Evolutionary conservation across 2,329 filamentous ascomycete genomes (phyloP).

Genomic region (Pseudogymnoascus sp.): DNA sequence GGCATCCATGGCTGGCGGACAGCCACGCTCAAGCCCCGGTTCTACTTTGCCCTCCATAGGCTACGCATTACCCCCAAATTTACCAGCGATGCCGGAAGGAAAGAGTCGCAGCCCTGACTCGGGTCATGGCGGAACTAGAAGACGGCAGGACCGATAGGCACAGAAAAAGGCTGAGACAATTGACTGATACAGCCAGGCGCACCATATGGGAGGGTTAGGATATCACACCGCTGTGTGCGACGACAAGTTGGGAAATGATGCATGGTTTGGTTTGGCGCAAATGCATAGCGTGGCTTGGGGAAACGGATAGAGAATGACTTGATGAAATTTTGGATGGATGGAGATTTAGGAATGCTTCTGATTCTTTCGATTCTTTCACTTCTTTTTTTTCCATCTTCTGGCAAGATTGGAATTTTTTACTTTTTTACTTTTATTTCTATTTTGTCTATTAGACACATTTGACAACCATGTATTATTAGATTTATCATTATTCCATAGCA

Average conservation of each 20-base stretch:
- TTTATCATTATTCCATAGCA: slow-evolving; percentile 6
- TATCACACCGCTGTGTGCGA: not conserved
- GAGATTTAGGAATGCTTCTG: not conserved
- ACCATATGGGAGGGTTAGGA: not conserved
- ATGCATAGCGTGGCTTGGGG: not conserved
- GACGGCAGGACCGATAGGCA: slow-evolving; percentile 1
- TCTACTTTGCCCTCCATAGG: slow-evolving; percentile 29
- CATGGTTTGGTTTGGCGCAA: not conserved
- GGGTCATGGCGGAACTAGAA: not conserved
- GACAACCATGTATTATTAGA: slow-evolving; percentile 5
- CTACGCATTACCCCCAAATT: slow-evolving; percentile 9
- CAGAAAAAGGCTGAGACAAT: not conserved
- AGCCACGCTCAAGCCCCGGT: slow-evolving; percentile 33
- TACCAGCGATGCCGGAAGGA: not conserved
- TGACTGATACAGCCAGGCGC: not conserved
- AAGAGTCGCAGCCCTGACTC: slow-evolving; percentile 1
- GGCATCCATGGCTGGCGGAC: slow-evolving; percentile 20
- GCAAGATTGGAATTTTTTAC: slow-evolving; percentile 14
- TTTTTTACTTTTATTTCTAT: slow-evolving; percentile 13
- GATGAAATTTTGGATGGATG: not conserved
- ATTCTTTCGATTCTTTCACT: not conserved
- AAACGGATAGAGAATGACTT: slow-evolving; percentile 1
- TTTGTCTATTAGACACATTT: slow-evolving; percentile 17
- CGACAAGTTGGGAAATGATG: not conserved
- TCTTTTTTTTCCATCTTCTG: slow-evolving; percentile 14